These are phyloP conservation scores for Penicillium sp. DNA, from an alignment of 2,329 filamentous ascomycete species.

Conservation along the genomic window DNA sequence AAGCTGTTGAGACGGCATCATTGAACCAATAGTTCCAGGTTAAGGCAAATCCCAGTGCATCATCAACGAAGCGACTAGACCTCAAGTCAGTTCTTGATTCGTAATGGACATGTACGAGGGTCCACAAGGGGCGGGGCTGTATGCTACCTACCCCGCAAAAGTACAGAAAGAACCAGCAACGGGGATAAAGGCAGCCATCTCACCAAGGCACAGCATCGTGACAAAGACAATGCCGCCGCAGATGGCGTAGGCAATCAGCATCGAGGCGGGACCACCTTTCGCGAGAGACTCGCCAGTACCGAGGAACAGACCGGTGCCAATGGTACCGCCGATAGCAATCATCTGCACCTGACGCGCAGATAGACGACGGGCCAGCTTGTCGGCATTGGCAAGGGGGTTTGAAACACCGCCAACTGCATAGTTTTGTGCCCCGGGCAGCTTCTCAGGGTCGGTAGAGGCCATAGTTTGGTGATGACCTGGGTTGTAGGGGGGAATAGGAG, in stretches of 20 bases:
- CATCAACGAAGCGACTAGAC: slow-evolving; percentile 44
- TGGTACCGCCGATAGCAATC: slow-evolving; percentile 55
- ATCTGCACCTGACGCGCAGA: slow-evolving; percentile 65
- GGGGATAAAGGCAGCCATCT: slow-evolving; percentile 59
- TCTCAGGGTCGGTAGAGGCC: slow-evolving; percentile 26
- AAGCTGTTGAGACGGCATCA: slow-evolving; percentile 59
- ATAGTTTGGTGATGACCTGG: slow-evolving; percentile 14
- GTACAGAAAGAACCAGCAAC: slow-evolving; percentile 56
- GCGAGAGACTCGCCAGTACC: slow-evolving; percentile 60
- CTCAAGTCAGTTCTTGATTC: neutral
- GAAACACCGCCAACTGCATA: slow-evolving; percentile 10
- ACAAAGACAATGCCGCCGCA: slow-evolving; percentile 58
- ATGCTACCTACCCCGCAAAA: slow-evolving; percentile 48
- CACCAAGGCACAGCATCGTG: slow-evolving; percentile 59
- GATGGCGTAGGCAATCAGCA: slow-evolving; percentile 57
- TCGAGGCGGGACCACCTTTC: slow-evolving; percentile 58
- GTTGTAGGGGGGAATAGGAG: too few relatives aligned
- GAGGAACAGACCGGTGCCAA: slow-evolving; percentile 59
- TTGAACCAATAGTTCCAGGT: slow-evolving; percentile 61
- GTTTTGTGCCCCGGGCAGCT: slow-evolving; percentile 20
- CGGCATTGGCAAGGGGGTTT: slow-evolving; percentile 34
- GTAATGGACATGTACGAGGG: too few relatives aligned
- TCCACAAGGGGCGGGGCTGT: neutral
- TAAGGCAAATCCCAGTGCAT: slow-evolving; percentile 45
- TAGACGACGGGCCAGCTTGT: slow-evolving; percentile 55